A percentile compares a stretch with the other conserved stretches of the same genome.
phyloP scores from a whole-genome alignment of 2,329 filamentous ascomycete species.

The Grosmannia penicillata region DNA sequence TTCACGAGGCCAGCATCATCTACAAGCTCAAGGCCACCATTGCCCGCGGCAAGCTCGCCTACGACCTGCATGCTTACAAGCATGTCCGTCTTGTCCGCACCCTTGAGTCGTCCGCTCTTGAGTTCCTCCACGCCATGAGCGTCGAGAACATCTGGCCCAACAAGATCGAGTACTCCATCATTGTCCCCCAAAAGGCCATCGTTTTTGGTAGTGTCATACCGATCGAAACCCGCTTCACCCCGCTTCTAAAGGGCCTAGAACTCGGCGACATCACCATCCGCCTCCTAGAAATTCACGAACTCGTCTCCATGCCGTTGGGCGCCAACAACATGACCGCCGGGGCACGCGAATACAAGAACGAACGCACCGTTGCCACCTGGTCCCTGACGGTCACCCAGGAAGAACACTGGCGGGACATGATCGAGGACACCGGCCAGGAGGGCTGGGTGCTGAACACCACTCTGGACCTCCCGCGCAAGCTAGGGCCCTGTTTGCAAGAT shows the following conservation, averaged over 20 bases:
- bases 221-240: conserved; percentile 75
- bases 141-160: conserved; percentile 97
- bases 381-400: conserved; percentile 37
- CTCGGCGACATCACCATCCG: conserved; percentile 72
- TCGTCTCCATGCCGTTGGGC: conserved; percentile 19
- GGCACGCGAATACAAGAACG: conserved; percentile 44
- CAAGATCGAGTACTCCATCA: conserved; percentile 91
- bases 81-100: conserved; percentile 66
- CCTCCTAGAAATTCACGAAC: conserved; percentile 65
- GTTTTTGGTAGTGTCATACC: conserved; percentile 81
- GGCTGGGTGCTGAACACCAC: conserved; percentile 47
- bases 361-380: conserved; percentile 49
- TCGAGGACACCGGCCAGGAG: conserved; percentile 52
- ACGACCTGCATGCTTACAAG: conserved; percentile 71
- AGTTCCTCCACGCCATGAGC: conserved; percentile 77
- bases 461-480: conserved; percentile 61
- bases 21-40: conserved; percentile 89
- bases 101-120: conserved; percentile 58
- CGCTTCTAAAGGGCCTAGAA: conserved; percentile 73
- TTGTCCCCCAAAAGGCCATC: conserved; percentile 84
- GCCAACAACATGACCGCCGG: conserved; percentile 27
- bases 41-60: conserved; percentile 71
- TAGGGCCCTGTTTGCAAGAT: conserved; percentile 78
- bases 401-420: conserved; percentile 53
- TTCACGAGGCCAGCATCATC: conserved; percentile 72